phyloP scores from a whole-genome alignment of 1,284 basidiomycete species.

The Malassezia caprae region DNA sequence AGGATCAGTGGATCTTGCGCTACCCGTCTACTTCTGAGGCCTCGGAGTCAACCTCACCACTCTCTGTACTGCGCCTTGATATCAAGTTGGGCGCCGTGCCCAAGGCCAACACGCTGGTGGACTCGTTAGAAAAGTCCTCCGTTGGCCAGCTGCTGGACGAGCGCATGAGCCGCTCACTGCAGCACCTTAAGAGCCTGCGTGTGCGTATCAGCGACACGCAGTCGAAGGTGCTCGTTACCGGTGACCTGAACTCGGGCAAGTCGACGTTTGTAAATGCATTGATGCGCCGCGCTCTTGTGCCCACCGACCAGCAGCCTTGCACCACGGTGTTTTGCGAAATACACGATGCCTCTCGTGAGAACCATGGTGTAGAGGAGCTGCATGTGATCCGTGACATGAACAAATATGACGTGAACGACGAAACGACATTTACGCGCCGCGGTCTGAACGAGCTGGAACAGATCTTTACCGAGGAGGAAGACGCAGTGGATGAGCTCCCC shows the following conservation, averaged over 20 bases:
- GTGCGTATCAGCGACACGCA: slow-evolving; percentile 80
- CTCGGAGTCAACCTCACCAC: slow-evolving; percentile 23
- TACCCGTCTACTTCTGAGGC: slow-evolving; percentile 56
- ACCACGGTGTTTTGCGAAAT: slow-evolving; percentile 97
- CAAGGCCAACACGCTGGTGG: slow-evolving; percentile 61
- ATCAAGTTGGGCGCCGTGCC: slow-evolving; percentile 65
- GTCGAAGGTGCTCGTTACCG: slow-evolving; percentile 95
- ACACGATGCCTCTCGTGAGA: slow-evolving; percentile 76
- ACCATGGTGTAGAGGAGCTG: slow-evolving; percentile 65
- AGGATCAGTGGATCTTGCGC: slow-evolving; percentile 70
- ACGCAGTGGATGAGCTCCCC: slow-evolving; percentile 50
- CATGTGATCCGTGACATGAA: slow-evolving; percentile 56
- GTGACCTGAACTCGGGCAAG: slow-evolving; percentile 96
- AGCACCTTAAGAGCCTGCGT: slow-evolving; percentile 75
- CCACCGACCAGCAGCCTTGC: slow-evolving; percentile 94
- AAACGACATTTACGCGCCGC: slow-evolving; percentile 65
- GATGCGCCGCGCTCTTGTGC: slow-evolving; percentile 67
- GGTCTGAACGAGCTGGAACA: slow-evolving; percentile 65
- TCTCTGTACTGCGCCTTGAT: slow-evolving; percentile 69
- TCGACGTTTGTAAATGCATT: slow-evolving; percentile 95
- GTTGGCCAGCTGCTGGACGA: slow-evolving; percentile 86
- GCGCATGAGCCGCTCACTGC: slow-evolving; percentile 64
- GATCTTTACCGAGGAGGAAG: slow-evolving; percentile 65
- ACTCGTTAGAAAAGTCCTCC: slow-evolving; percentile 79
- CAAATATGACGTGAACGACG: slow-evolving; percentile 64